phyloP scores from a whole-genome alignment of 2,329 filamentous ascomycete species.

The Alternaria solani region DNA sequence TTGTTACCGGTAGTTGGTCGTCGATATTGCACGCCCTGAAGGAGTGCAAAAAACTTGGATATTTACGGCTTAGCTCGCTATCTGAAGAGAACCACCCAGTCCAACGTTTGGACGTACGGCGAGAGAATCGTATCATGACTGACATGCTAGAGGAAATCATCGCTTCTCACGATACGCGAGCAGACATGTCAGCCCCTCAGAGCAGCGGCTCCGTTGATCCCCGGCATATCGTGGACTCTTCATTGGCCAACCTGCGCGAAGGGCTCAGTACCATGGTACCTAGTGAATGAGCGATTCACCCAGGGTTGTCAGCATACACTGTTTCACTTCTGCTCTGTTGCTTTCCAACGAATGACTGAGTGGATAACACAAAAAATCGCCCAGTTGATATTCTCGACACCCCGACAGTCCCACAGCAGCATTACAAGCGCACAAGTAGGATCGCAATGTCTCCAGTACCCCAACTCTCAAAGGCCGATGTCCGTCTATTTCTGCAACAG shows the following conservation, averaged over 20 bases:
- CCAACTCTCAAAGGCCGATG: background rate
- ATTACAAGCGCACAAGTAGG: background rate
- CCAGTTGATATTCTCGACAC: background rate
- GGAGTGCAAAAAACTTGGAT: slow-evolving; percentile 3
- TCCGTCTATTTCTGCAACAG: background rate
- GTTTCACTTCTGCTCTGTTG: background rate
- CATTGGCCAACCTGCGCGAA: background rate
- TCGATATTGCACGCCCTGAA: slow-evolving; percentile 20
- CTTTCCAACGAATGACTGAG: background rate
- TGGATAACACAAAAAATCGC: background rate
- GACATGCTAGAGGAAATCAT: slow-evolving; percentile 21
- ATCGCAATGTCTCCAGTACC: background rate
- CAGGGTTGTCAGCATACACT: background rate
- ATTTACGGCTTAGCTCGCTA: slow-evolving; percentile 13
- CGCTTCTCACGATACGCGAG: background rate
- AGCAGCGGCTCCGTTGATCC: background rate
- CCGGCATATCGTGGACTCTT: background rate
- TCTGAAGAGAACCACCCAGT: slow-evolving; percentile 7
- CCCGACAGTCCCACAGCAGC: background rate
- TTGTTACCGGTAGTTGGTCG: slow-evolving; percentile 29
- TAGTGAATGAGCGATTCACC: background rate
- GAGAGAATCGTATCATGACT: slow-evolving; percentile 6
- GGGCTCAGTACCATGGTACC: background rate
- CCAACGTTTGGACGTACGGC: background rate
- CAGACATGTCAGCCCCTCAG: background rate